Evolutionary conservation across 2,329 filamentous ascomycete genomes (phyloP), one percentile per base, ranked within the genome.

Genomic region (Talaromyces sp.): DNA sequence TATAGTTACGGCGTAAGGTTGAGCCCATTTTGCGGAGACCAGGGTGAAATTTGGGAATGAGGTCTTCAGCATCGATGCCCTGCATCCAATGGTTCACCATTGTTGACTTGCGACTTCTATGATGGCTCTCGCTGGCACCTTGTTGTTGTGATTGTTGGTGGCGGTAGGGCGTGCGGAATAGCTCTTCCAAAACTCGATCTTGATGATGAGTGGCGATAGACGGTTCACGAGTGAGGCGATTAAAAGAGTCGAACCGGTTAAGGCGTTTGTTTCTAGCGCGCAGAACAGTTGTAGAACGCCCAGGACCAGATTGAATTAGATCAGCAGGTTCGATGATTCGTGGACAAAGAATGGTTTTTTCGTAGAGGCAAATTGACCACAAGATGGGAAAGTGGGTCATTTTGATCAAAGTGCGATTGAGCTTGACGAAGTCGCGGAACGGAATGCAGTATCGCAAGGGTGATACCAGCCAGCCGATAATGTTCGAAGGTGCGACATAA

Each of bases 71-170:
- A 22, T 82, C 84, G 69, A 87, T 82, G 22, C 76, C 78, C 63
- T 92, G 90, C 90, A 97, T 96, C 93, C 93, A 97, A 67, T 90
- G 88, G 30, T 89, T 88, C 57, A 97, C 92, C 0, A 91, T 90
- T 62, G 88, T 92, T 65, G 89, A 89, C 1, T 89, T 91, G 72
- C 92, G 84, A 63, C 87, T 84, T 66, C 91, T 88, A 30, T 85
- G 81, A 57, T 84, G 82, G 55, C 83, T 81, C 47, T 64, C 65
- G 55, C 85, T 83, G 1, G 83, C 87, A 19, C 84, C 82, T 58
- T 88, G 76, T 2, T 85, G 81, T 8, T 83, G 76, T 2, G 85
- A 81, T 8, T 83, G 83, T 56, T 85, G 80, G 63, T 88, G 88
- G 53, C 72, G 73, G 30, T 90, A 91, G 0, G 87, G 85, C 19